A percentile compares a stretch with the other conserved stretches of the same genome.
Evolutionary conservation across 176 grass and related monocot genomes (phyloP).

Genomic region (Carex littledalei): DNA sequence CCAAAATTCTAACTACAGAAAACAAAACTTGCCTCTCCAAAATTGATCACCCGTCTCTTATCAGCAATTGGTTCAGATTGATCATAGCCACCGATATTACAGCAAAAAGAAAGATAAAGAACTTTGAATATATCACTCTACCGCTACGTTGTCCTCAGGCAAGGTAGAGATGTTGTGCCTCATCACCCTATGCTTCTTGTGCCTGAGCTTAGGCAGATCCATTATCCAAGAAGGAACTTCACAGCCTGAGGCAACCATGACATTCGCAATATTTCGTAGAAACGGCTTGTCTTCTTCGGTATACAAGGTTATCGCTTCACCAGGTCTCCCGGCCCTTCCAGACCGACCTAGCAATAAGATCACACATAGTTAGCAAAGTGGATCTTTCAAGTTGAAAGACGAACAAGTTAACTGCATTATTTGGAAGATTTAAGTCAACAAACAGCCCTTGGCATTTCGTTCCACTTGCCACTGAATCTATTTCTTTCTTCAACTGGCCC

Average conservation of each 20-base stretch:
- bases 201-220: constrained; percentile 71
- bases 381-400: not conserved
- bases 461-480: not conserved
- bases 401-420: not conserved
- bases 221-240: constrained; percentile 91
- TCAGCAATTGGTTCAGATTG: not conserved
- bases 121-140: not conserved
- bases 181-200: constrained; percentile 64
- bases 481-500: not conserved
- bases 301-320: constrained; percentile 83
- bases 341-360: constrained; percentile 45
- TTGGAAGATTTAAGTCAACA: not conserved
- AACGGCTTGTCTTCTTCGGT: constrained; percentile 96
- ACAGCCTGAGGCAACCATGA: constrained; percentile 52
- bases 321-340: constrained; percentile 77
- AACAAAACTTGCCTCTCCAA: constrained; percentile 1
- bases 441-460: not conserved
- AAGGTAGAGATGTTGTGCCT: constrained; percentile 58
- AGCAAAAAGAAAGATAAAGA: not conserved
- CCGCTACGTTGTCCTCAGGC: constrained; percentile 33
- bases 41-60: not conserved
- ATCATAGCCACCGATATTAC: not conserved
- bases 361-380: not conserved
- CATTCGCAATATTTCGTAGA: constrained; percentile 78
- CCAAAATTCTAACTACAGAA: not conserved